Evolutionary conservation across 768 basidiomycete species (phyloP).

Genomic region (Rhodotorula sphaerocarpa): DNA sequence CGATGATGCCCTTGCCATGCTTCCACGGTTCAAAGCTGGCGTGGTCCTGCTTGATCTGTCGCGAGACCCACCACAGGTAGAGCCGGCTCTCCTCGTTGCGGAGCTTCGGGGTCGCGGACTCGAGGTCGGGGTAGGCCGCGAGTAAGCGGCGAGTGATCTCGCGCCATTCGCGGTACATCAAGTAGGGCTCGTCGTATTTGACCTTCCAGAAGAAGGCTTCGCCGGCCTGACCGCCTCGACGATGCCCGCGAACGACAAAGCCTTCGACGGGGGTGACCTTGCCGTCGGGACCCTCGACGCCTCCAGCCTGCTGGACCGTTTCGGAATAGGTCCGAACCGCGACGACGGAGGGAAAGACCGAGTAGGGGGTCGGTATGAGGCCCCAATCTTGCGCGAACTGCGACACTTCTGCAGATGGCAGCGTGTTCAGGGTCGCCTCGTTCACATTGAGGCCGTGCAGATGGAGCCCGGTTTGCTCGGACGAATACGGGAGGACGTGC

Average conservation of each 20-base stretch:
- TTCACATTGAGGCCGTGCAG: slow-evolving; percentile 81
- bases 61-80: slow-evolving; percentile 75
- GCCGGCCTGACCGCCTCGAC: slow-evolving; percentile 39
- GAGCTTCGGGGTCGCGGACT: slow-evolving; percentile 49
- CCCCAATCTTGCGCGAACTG: slow-evolving; percentile 83
- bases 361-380: slow-evolving; percentile 67
- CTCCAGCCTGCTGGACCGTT: slow-evolving; percentile 56
- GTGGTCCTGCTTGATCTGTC: slow-evolving; percentile 60
- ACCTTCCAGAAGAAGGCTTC: slow-evolving; percentile 94
- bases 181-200: slow-evolving; percentile 97
- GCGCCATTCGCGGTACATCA: slow-evolving; percentile 97
- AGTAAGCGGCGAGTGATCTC: slow-evolving; percentile 58
- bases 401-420: slow-evolving; percentile 59
- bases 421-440: slow-evolving; percentile 60
- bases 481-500: slow-evolving; percentile 77
- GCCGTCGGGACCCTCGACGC: slow-evolving; percentile 65
- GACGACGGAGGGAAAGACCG: slow-evolving; percentile 53
- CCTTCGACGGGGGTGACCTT: slow-evolving; percentile 59
- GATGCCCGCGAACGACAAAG: slow-evolving; percentile 72
- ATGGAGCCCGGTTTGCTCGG: slow-evolving; percentile 78
- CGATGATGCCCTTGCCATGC: slow-evolving; percentile 76
- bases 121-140: slow-evolving; percentile 15
- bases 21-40: slow-evolving; percentile 56
- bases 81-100: slow-evolving; percentile 65
- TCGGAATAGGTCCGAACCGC: slow-evolving; percentile 68